Evolutionary conservation across 2,329 filamentous ascomycete species (phyloP).

Genomic region (Pseudocercospora crystallina): DNA sequence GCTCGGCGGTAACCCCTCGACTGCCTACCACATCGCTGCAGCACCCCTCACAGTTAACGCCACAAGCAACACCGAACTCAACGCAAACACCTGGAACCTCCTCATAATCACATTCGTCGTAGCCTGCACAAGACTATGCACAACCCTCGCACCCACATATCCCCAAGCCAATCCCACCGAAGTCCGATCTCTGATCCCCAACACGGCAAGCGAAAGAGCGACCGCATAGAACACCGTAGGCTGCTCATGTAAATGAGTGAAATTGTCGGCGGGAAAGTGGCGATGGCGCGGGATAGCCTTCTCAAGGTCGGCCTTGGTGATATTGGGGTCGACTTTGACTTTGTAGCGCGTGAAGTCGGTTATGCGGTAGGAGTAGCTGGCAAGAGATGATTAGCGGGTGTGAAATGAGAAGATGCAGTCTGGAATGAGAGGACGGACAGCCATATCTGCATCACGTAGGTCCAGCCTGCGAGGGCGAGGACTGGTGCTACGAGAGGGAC

Average conservation of each 20-base stretch:
- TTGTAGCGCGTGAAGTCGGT: slow-evolving; percentile 19
- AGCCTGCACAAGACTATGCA: slow-evolving; percentile 44
- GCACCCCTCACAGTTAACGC: too few relatives aligned
- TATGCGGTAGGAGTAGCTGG: slow-evolving; percentile 20
- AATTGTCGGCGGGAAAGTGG: slow-evolving; percentile 21
- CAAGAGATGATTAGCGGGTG: not conserved
- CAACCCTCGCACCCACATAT: slow-evolving; percentile 42
- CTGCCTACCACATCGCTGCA: too few relatives aligned
- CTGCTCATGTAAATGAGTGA: slow-evolving; percentile 20
- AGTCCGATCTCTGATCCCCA: slow-evolving; percentile 28
- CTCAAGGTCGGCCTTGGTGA: slow-evolving; percentile 8
- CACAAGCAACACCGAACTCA: too few relatives aligned
- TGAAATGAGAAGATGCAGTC: not conserved
- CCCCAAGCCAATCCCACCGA: slow-evolving; percentile 42
- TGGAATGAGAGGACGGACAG: slow-evolving; percentile 1
- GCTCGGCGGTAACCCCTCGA: too few relatives aligned
- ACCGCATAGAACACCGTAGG: slow-evolving; percentile 44
- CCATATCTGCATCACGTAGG: slow-evolving; percentile 19
- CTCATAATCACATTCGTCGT: slow-evolving; percentile 38
- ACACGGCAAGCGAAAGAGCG: slow-evolving; percentile 36
- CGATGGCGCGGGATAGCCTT: slow-evolving; percentile 13
- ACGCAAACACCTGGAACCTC: not conserved
- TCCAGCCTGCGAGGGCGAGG: slow-evolving; percentile 15
- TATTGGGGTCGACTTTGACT: slow-evolving; percentile 12
- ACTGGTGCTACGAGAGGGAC: slow-evolving; percentile 16